A percentile compares a stretch with the other conserved stretches of the same genome.
These are phyloP conservation scores for Sugiyamaella grinbergsii DNA, from an alignment of 1,139 yeast genomes.

Conservation along the genomic window DNA sequence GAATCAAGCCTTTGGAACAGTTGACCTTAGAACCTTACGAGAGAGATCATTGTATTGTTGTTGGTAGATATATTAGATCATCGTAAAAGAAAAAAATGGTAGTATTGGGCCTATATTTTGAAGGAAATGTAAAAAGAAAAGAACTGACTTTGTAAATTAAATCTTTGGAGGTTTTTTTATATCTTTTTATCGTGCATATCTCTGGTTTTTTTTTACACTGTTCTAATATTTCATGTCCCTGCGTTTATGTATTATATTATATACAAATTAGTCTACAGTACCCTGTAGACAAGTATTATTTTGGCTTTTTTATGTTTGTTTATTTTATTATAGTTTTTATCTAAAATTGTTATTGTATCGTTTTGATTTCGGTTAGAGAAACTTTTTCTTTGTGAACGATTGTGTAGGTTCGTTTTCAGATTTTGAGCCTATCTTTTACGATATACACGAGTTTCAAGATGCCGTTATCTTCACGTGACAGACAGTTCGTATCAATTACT, in stretches of 20 bases:
- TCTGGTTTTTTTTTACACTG: conserved; percentile 2
- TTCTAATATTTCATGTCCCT: conserved; percentile 2
- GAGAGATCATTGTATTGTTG: conserved; percentile 99
- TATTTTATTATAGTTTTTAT: conserved; percentile 15
- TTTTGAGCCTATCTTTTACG: too few species aligned
- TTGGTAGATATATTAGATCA: conserved; percentile 94
- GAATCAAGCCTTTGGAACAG: conserved; percentile 98
- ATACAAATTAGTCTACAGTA: conserved; percentile 8
- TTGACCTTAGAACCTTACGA: conserved; percentile 98
- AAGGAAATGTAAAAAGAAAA: not conserved
- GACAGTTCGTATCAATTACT: not conserved
- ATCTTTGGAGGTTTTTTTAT: not conserved
- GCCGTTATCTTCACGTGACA: not conserved
- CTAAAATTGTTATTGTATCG: conserved; percentile 8
- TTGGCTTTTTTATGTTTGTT: conserved; percentile 8
- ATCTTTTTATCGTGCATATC: conserved; percentile 10
- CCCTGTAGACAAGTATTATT: conserved; percentile 9
- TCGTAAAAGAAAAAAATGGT: conserved; percentile 48
- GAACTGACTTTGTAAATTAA: not conserved
- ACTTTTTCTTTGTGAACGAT: not conserved
- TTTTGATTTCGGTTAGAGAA: too few species aligned
- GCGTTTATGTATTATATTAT: conserved; percentile 15
- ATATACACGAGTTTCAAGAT: too few species aligned
- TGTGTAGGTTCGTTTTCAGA: not conserved
- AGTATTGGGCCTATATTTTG: not conserved